Evolutionary conservation across 805 yeast species (phyloP).

Genomic region (Candida wancherniae): DNA sequence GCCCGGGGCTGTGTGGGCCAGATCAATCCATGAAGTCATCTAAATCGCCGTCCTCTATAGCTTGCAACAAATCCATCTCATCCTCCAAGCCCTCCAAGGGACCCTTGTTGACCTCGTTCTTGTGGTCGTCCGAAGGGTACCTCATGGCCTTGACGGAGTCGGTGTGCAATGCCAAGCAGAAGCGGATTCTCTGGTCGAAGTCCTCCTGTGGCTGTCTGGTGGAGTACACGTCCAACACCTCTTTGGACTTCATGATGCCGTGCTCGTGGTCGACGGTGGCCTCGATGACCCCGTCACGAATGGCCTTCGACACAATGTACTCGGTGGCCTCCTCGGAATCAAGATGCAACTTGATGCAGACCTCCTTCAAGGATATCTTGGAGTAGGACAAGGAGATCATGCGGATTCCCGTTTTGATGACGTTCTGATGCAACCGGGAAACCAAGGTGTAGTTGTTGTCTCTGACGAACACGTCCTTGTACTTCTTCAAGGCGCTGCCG

Average conservation of each 20-base stretch:
- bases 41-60: constrained; percentile 53
- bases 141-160: constrained; percentile 94
- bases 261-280: constrained; percentile 87
- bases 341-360: constrained; percentile 84
- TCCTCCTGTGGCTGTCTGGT: constrained; percentile 82
- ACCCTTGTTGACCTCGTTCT: constrained; percentile 24
- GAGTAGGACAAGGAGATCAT: constrained; percentile 88
- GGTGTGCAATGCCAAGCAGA: constrained; percentile 84
- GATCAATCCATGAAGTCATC: constrained; percentile 45
- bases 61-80: constrained; percentile 40
- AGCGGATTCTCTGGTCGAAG: constrained; percentile 89
- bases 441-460: constrained; percentile 85
- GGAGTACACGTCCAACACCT: constrained; percentile 79
- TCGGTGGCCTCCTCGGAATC: constrained; percentile 96
- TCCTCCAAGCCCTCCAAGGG: constrained; percentile 33
- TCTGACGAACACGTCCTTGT: constrained; percentile 55
- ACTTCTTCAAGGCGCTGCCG: constrained; percentile 60
- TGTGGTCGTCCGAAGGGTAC: constrained; percentile 54
- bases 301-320: constrained; percentile 93
- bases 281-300: constrained; percentile 95
- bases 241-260: constrained; percentile 89
- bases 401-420: constrained; percentile 95
- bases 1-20: no score
- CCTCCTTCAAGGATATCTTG: constrained; percentile 85
- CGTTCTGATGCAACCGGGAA: constrained; percentile 88